These are phyloP conservation scores for Naganishia albida DNA, from an alignment of 1,284 basidiomycete genomes.

Conservation along the genomic window DNA sequence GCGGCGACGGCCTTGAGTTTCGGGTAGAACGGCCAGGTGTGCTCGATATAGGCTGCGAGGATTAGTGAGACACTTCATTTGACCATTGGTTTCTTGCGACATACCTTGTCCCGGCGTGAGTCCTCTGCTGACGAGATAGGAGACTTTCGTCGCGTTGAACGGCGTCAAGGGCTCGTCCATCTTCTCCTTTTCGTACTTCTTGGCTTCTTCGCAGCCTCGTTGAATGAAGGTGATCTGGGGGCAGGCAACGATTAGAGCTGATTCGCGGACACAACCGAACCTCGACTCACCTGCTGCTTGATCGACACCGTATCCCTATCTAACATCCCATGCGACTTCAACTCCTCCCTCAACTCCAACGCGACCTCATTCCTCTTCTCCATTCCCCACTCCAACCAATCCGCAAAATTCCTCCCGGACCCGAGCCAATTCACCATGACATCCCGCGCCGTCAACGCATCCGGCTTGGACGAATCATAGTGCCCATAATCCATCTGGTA, in stretches of 20 bases:
- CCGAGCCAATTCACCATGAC: conserved; percentile 24
- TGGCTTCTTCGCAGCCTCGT: conserved; percentile 25
- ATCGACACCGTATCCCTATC: conserved; percentile 17
- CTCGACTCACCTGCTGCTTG: conserved; percentile 21
- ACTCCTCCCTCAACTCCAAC: conserved; percentile 10
- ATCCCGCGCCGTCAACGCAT: conserved; percentile 21
- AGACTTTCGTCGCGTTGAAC: conserved; percentile 23
- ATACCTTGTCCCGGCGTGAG: conserved; percentile 18
- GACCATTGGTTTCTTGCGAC: not conserved
- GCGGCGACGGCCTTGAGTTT: conserved; percentile 24
- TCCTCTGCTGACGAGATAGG: conserved; percentile 18
- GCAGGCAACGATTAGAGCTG: not conserved
- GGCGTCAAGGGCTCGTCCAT: conserved; percentile 20
- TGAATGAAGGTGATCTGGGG: conserved; percentile 17
- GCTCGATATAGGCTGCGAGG: conserved; percentile 15
- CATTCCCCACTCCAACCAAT: conserved; percentile 20
- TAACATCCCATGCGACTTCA: conserved; percentile 24
- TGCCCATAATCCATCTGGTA: conserved; percentile 25
- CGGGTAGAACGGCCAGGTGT: conserved; percentile 24
- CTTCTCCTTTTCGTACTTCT: conserved; percentile 25
- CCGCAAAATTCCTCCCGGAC: conserved; percentile 4
- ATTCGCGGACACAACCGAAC: no score
- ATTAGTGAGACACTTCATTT: not conserved
- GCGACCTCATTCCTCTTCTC: conserved; percentile 25
- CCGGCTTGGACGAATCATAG: conserved; percentile 18